phyloP scores from a whole-genome alignment of 2,329 filamentous ascomycete genomes.

The Ilyonectria sp. region DNA sequence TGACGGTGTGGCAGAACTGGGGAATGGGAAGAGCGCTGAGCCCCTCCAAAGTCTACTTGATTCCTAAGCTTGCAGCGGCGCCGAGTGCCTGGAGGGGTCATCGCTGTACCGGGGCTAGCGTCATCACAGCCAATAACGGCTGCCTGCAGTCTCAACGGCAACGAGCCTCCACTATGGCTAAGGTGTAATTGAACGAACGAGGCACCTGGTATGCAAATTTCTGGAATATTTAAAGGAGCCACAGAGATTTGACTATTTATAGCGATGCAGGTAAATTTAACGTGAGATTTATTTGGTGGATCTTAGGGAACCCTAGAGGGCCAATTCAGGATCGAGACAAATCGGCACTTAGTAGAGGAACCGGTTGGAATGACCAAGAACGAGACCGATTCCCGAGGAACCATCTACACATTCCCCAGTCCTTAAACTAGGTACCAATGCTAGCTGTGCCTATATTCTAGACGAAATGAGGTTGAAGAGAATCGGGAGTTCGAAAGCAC shows the following conservation, averaged over 20 bases:
- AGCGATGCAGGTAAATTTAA: neutral
- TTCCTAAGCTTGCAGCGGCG: constrained; percentile 24
- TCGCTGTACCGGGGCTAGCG: constrained; percentile 49
- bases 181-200: neutral
- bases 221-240: neutral
- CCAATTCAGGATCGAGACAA: no score
- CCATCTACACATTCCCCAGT: no score
- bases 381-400: no score
- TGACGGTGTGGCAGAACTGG: constrained; percentile 44
- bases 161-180: neutral
- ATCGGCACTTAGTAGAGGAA: no score
- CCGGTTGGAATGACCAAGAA: no score
- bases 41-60: constrained; percentile 42
- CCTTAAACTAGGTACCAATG: no score
- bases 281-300: neutral
- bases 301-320: neutral
- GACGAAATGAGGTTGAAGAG: no score
- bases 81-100: constrained; percentile 40
- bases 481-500: no score
- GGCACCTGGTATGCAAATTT: neutral
- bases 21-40: constrained; percentile 36
- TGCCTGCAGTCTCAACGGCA: constrained; percentile 17
- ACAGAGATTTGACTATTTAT: neutral
- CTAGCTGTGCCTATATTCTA: no score
- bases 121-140: constrained; percentile 38